Conservation (phyloP, 1,284 basidiomycete genomes). For the Pseudozyma thailandica region DNA sequence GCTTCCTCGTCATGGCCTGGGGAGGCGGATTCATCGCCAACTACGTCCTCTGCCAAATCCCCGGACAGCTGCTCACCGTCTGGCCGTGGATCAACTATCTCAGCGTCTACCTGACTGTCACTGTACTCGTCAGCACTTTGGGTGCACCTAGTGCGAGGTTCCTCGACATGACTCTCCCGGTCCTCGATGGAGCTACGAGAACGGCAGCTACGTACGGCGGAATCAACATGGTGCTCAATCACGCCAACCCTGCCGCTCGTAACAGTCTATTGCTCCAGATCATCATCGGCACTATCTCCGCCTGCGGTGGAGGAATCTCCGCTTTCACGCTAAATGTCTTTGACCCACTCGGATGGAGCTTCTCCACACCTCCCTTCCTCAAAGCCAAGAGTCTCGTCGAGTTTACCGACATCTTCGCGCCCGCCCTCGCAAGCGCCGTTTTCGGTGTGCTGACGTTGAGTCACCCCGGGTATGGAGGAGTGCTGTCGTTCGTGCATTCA, state of each 20-base stretch:
- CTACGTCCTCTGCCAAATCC: slow-evolving; percentile 50
- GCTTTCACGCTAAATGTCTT: slow-evolving; percentile 58
- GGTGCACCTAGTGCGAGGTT: slow-evolving; percentile 31
- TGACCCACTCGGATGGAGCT: slow-evolving; percentile 53
- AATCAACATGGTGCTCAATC: slow-evolving; percentile 41
- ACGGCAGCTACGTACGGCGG: slow-evolving; percentile 51
- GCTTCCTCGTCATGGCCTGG: slow-evolving; percentile 63
- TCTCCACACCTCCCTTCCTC: slow-evolving; percentile 52
- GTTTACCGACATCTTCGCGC: slow-evolving; percentile 51
- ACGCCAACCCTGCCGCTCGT: slow-evolving; percentile 36
- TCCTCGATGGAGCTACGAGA: slow-evolving; percentile 55
- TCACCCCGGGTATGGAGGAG: slow-evolving; percentile 31
- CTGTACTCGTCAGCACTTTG: slow-evolving; percentile 8
- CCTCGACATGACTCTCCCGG: slow-evolving; percentile 48
- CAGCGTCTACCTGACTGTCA: slow-evolving; percentile 37
- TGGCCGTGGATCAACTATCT: slow-evolving; percentile 57
- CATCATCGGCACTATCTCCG: slow-evolving; percentile 51
- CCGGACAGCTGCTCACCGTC: slow-evolving; percentile 47
- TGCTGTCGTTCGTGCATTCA: slow-evolving; percentile 16
- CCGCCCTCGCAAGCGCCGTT: slow-evolving; percentile 41
- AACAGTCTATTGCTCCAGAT: slow-evolving; percentile 45
- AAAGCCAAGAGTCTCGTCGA: slow-evolving; percentile 41
- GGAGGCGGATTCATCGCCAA: slow-evolving; percentile 56
- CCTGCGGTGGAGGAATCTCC: slow-evolving; percentile 56
- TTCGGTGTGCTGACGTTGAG: slow-evolving; percentile 46